A percentile compares a stretch with the other conserved stretches of the same genome.
phyloP scores from a whole-genome alignment of 1,139 yeast genomes.

The Kodamaea alishanica region DNA sequence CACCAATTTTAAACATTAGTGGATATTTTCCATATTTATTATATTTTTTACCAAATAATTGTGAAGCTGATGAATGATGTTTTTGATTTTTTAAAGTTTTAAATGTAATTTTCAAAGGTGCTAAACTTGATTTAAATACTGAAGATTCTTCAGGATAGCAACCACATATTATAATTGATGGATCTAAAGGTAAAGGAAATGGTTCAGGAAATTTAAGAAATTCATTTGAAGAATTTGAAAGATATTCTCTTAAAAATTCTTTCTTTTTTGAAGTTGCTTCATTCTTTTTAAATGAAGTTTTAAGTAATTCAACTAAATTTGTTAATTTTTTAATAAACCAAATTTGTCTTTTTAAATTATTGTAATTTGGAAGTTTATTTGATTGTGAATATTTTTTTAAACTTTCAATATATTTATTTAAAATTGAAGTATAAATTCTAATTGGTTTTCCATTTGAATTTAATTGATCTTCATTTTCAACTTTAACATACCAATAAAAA shows the following conservation, averaged over 20 bases:
- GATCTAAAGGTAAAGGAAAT: constrained; percentile 70
- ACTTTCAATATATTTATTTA: constrained; percentile 39
- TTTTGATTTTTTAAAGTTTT: constrained; percentile 44
- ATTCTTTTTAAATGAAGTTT: constrained; percentile 40
- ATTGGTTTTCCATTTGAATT: constrained; percentile 13
- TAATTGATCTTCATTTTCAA: constrained; percentile 73
- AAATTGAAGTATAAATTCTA: constrained; percentile 32
- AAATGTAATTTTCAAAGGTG: constrained; percentile 81
- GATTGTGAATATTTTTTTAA: constrained; percentile 31
- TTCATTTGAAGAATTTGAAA: constrained; percentile 40
- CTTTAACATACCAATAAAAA: constrained; percentile 88
- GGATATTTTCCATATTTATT: constrained; percentile 59
- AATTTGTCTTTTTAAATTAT: constrained; percentile 41
- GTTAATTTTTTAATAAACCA: constrained; percentile 46
- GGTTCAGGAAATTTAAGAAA: constrained; percentile 45
- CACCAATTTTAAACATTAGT: constrained; percentile 92
- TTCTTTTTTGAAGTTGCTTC: constrained; percentile 44
- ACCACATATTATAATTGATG: constrained; percentile 64
- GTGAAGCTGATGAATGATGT: constrained; percentile 22
- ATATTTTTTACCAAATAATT: constrained; percentile 33
- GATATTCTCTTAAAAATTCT: constrained; percentile 40
- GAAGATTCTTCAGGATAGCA: constrained; percentile 75
- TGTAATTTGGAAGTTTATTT: constrained; percentile 34
- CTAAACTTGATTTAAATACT: constrained; percentile 85
- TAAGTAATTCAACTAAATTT: constrained; percentile 36